Conservation (phyloP, 2,329 filamentous ascomycete species). For the Shiraia sp. region DNA sequence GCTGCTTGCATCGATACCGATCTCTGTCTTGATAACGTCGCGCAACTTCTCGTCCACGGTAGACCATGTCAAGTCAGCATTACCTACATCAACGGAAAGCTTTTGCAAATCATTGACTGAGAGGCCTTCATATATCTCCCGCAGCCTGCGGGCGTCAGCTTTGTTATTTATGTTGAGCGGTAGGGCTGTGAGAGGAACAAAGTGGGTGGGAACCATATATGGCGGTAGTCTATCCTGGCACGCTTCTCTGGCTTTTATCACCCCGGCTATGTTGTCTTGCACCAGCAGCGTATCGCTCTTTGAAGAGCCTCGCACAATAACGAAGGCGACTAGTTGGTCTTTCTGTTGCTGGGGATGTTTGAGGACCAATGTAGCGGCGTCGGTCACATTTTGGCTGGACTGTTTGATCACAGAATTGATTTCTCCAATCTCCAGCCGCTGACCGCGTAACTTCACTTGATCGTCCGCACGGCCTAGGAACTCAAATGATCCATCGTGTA, state of each 20-base stretch:
- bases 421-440: constrained; percentile 86
- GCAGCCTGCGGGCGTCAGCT: constrained; percentile 73
- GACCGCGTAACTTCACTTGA: constrained; percentile 88
- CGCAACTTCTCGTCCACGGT: constrained; percentile 55
- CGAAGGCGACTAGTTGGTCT: constrained; percentile 80
- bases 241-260: constrained; percentile 49
- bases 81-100: constrained; percentile 41
- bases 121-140: constrained; percentile 65
- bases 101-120: constrained; percentile 64
- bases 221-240: constrained; percentile 72
- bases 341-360: constrained; percentile 74
- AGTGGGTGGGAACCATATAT: constrained; percentile 91
- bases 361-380: constrained; percentile 76
- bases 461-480: constrained; percentile 89
- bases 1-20: constrained; percentile 48
- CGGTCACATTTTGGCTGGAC: constrained; percentile 60
- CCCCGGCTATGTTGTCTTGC: constrained; percentile 18
- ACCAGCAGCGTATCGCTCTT: constrained; percentile 24
- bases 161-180: constrained; percentile 91
- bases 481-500: constrained; percentile 80
- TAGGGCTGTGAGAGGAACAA: constrained; percentile 71
- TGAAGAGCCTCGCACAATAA: constrained; percentile 38
- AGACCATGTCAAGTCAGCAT: constrained; percentile 31
- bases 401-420: constrained; percentile 82
- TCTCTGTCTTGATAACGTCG: constrained; percentile 58